Conservation (phyloP, 345 rosid species). For the Hypericum androsaemum region DNA sequence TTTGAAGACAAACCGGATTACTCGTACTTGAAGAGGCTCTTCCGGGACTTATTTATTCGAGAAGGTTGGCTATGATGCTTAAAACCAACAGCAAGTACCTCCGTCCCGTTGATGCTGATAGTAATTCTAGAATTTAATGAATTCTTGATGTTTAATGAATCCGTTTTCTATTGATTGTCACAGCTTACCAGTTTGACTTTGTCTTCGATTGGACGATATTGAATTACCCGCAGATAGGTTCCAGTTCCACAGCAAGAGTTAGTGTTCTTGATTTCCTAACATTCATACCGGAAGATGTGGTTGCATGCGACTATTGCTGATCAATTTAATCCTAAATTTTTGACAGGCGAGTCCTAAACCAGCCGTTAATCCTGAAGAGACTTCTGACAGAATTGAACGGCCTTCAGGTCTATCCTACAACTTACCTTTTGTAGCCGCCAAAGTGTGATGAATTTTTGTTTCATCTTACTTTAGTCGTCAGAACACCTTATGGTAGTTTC, state of each 20-base stretch:
- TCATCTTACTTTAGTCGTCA: not conserved
- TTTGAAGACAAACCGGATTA: constrained; percentile 2
- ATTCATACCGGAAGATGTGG: too few species aligned
- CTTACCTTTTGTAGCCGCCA: constrained; percentile 1
- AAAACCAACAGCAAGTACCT: too few species aligned
- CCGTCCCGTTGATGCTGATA: too few species aligned
- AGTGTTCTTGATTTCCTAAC: not conserved
- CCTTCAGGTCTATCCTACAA: constrained; percentile 24
- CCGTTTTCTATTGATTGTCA: not conserved
- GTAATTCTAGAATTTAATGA: too few species aligned
- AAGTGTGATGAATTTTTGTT: not conserved
- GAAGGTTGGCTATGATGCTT: not conserved
- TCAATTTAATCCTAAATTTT: not conserved
- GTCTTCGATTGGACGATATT: constrained; percentile 21
- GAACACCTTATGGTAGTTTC: not conserved
- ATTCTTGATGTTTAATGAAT: not conserved
- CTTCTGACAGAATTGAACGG: constrained; percentile 44
- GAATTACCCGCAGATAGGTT: constrained; percentile 22
- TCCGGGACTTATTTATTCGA: constrained; percentile 3
- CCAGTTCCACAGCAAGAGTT: constrained; percentile 18
- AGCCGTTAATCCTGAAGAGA: constrained; percentile 36
- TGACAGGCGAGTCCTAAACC: constrained; percentile 41
- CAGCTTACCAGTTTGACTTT: constrained; percentile 21
- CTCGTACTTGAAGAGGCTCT: constrained; percentile 4
- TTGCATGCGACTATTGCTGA: too few species aligned